Conservation (phyloP, 306 rosid genomes). For the Quercus alba region DNA sequence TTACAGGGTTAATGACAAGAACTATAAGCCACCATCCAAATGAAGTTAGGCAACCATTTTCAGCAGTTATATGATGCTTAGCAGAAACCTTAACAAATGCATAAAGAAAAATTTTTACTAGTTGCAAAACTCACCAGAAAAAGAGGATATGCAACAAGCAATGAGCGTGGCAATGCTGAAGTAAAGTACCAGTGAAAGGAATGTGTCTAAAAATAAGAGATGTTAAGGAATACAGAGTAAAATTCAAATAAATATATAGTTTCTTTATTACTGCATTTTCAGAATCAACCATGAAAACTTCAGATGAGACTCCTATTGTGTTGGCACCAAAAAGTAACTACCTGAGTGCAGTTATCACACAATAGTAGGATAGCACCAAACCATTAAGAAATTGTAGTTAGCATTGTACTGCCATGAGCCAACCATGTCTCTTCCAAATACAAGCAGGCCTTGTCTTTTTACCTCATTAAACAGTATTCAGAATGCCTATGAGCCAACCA, state of each 20-base stretch:
- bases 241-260: not conserved
- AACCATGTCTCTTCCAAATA: not conserved
- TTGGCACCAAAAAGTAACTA: not conserved
- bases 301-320: not conserved
- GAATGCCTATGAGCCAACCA: not conserved
- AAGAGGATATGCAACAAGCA: conserved; percentile 94
- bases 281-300: not conserved
- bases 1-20: conserved; percentile 4
- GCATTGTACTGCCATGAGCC: not conserved
- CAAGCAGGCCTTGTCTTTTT: not conserved
- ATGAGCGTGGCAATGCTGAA: conserved; percentile 84
- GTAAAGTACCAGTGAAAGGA: conserved; percentile 91
- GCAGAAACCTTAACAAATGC: not conserved
- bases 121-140: conserved; percentile 54
- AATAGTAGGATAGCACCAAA: not conserved
- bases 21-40: conserved; percentile 11
- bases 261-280: not conserved
- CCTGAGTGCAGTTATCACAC: not conserved
- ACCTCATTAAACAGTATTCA: not conserved
- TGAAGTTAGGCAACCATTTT: not conserved
- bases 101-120: not conserved
- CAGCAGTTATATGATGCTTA: not conserved
- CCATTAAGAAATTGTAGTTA: not conserved
- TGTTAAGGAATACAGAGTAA: conserved; percentile 41
- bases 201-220: conserved; percentile 57